Base-by-base conservation (phyloP, 208 protist genomes). In the Acanthamoeba healyi region DNA sequence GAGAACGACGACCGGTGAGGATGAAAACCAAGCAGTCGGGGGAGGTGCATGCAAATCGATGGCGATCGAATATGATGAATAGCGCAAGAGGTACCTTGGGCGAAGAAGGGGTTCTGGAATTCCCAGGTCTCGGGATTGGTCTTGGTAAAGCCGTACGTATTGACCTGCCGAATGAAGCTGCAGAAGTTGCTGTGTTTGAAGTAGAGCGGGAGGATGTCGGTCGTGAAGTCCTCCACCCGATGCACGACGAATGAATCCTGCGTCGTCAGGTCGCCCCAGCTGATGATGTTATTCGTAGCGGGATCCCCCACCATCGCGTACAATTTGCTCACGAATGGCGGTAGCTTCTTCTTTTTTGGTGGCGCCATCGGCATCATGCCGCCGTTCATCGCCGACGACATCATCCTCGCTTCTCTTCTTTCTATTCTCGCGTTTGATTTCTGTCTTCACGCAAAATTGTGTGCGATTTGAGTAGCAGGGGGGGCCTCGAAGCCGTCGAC, bases 161-260 rank as follows among this genome's bases (percentile, higher is more conserved):
- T 96, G 34, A 96, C 84, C 90, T 96, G 95, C 5, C 95, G 74
- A 58, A 96, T 93, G 70, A 96, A 96, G n/a, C 94, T 96, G 67
- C 88, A 95, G 36, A 96, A 96, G 67, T 96, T 96, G 94, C 93
- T 94, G 94, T 96, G 95, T 84, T 95, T 95, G 89, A 96, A 96
- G 77, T 95, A 95, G 19, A 74, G 56, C 12, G 95, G 95, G 58
- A 96, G 77, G 19, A 96, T 82, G 36, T 94, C 94, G 24, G 54
- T 38, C 24, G 94, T 56, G 63, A 96, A 96, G 12, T 63, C 49
- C 15, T 92, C 92, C 17, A 79, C 74, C 2, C 93, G 79, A 24
- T 51, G 32, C 51, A 96, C 94, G 15, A 96, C 58, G 36, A 96
- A 95, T 24, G 65, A 74, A 29, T 58, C 49, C 34, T 61, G 38